These are phyloP conservation scores for Lasiosphaeria hispida DNA, from an alignment of 495 filamentous ascomycete genomes.

Conservation along the genomic window DNA sequence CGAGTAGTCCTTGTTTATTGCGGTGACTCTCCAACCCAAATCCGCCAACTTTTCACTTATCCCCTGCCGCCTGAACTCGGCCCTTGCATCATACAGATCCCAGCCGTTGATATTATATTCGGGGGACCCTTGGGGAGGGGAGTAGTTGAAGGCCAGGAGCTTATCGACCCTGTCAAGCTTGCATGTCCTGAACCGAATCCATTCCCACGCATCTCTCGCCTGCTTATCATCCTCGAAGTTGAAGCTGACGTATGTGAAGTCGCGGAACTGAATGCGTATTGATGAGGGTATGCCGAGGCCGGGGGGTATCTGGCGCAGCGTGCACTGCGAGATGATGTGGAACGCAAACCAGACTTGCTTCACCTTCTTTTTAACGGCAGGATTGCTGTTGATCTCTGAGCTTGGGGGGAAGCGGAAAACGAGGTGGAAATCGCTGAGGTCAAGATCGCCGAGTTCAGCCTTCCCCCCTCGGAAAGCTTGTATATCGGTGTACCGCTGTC, in stretches of 20 bases:
- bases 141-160: constrained; percentile 86
- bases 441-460: constrained; percentile 41
- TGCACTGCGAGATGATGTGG: constrained; percentile 79
- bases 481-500: constrained; percentile 37
- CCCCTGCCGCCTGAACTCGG: constrained; percentile 79
- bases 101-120: constrained; percentile 81
- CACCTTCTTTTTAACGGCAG: constrained; percentile 41
- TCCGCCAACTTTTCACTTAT: constrained; percentile 70
- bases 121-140: constrained; percentile 56
- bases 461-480: constrained; percentile 44
- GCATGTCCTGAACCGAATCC: constrained; percentile 78
- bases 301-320: constrained; percentile 66
- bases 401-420: constrained; percentile 38
- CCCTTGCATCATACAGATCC: constrained; percentile 80
- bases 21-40: constrained; percentile 85
- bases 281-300: constrained; percentile 71
- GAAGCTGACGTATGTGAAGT: constrained; percentile 91
- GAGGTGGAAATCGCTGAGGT: constrained; percentile 42
- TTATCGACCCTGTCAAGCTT: constrained; percentile 81
- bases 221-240: constrained; percentile 74
- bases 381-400: constrained; percentile 26
- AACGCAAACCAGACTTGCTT: constrained; percentile 91
- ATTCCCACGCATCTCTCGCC: constrained; percentile 85
- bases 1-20: constrained; percentile 81
- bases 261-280: constrained; percentile 83